phyloP scores from a whole-genome alignment of 495 filamentous ascomycete genomes.

The Platismatia glauca region DNA sequence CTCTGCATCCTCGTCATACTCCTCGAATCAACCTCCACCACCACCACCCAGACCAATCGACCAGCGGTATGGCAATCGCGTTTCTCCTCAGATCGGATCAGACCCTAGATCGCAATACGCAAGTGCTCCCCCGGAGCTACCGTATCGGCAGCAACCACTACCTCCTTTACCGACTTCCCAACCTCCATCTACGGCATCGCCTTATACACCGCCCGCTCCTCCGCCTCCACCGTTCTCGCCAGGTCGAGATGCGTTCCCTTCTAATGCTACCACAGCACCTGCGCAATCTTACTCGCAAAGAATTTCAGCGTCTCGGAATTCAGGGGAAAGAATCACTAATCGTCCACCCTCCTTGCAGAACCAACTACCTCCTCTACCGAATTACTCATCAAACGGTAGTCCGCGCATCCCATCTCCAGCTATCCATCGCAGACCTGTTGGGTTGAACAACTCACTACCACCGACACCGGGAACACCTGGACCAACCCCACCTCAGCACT shows the following conservation, averaged over 20 bases:
- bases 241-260: constrained; percentile 20
- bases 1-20: constrained; percentile 30
- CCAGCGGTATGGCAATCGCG: constrained; percentile 38
- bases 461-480: constrained; percentile 30
- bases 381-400: constrained; percentile 11
- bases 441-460: constrained; percentile 31
- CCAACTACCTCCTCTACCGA: constrained; percentile 18
- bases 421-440: constrained; percentile 30
- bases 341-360: constrained; percentile 16
- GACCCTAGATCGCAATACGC: constrained; percentile 17
- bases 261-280: constrained; percentile 8
- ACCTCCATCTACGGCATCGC: constrained; percentile 4
- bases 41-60: constrained; percentile 42
- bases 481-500: constrained; percentile 36
- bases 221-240: constrained; percentile 28
- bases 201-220: constrained; percentile 28
- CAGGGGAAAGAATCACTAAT: constrained; percentile 9
- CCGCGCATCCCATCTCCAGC: constrained; percentile 28
- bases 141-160: constrained; percentile 28
- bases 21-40: constrained; percentile 35
- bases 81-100: constrained; percentile 25
- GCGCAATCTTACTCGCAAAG: constrained; percentile 17
- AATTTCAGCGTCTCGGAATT: constrained; percentile 11
- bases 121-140: constrained; percentile 16
- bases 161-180: constrained; percentile 15